phyloP scores from a whole-genome alignment of 139 green algal species.

The Pleodorina starrii region DNA sequence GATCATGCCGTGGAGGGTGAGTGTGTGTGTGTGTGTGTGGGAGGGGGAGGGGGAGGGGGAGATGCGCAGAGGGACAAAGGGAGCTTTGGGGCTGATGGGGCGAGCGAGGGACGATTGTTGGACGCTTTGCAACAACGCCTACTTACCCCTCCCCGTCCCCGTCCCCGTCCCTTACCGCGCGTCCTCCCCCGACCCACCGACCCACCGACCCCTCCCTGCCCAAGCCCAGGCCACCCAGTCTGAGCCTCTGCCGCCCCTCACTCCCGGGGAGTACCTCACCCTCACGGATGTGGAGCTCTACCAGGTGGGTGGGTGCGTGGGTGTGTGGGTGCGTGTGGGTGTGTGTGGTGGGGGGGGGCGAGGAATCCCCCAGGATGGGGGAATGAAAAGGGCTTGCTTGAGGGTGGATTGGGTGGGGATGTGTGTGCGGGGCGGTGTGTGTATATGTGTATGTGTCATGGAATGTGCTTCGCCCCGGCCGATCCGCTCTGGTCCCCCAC shows the following conservation, averaged over 20 bases:
- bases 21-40: neutral
- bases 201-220: too few relatives aligned
- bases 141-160: neutral
- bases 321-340: neutral
- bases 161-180: neutral
- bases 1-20: slow-evolving; percentile 82
- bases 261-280: slow-evolving; percentile 68
- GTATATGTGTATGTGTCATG: too few relatives aligned
- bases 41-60: neutral
- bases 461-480: too few relatives aligned
- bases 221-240: slow-evolving; percentile 66
- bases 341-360: neutral
- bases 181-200: too few relatives aligned
- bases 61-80: neutral
- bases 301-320: slow-evolving; percentile 43
- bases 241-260: slow-evolving; percentile 77
- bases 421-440: neutral
- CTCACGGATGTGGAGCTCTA: slow-evolving; percentile 77
- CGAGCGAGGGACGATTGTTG: too few relatives aligned
- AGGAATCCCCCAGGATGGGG: too few relatives aligned
- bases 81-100: neutral
- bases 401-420: neutral
- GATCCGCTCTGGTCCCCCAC: too few relatives aligned
- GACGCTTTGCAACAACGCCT: too few relatives aligned
- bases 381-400: neutral